Conservation (phyloP, 2,329 filamentous ascomycete species). For the Pyrenophora teres region DNA sequence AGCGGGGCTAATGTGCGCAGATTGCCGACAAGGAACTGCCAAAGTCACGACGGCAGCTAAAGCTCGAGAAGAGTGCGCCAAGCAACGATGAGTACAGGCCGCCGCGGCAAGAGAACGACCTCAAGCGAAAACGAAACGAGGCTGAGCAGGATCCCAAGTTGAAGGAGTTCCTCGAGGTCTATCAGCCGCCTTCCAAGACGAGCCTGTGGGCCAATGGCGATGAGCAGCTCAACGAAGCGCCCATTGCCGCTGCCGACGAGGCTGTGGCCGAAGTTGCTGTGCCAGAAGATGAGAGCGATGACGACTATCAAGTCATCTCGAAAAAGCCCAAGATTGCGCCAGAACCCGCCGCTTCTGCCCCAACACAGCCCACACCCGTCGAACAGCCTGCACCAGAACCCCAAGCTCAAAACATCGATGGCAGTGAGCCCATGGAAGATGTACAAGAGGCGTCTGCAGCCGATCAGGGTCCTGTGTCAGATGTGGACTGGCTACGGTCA, state of each 20-base stretch:
- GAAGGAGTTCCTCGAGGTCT: conserved; percentile 82
- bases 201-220: conserved; percentile 67
- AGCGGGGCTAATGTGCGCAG: conserved; percentile 38
- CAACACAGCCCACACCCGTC: conserved; percentile 2
- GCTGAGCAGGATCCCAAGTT: conserved; percentile 73
- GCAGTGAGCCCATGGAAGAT: conserved; percentile 26
- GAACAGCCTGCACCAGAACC: not conserved
- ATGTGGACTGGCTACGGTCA: conserved; percentile 90
- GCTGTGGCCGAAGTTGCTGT: conserved; percentile 29
- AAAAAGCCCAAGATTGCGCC: conserved; percentile 49
- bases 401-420: conserved; percentile 10
- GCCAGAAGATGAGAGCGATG: conserved; percentile 65
- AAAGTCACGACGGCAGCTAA: conserved; percentile 41
- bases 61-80: conserved; percentile 30
- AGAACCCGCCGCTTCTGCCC: conserved; percentile 7
- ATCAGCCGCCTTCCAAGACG: conserved; percentile 70
- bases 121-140: conserved; percentile 71
- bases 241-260: conserved; percentile 21
- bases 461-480: conserved; percentile 60
- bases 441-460: conserved; percentile 21
- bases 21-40: conserved; percentile 43
- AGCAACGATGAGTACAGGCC: conserved; percentile 33
- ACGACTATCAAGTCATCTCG: conserved; percentile 72
- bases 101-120: conserved; percentile 42
- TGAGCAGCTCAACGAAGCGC: conserved; percentile 25